Evolutionary conservation across 2,329 filamentous ascomycete species (phyloP), one percentile per base, ranked within the genome.

Genomic region (Ilyonectria mors-panacis): DNA sequence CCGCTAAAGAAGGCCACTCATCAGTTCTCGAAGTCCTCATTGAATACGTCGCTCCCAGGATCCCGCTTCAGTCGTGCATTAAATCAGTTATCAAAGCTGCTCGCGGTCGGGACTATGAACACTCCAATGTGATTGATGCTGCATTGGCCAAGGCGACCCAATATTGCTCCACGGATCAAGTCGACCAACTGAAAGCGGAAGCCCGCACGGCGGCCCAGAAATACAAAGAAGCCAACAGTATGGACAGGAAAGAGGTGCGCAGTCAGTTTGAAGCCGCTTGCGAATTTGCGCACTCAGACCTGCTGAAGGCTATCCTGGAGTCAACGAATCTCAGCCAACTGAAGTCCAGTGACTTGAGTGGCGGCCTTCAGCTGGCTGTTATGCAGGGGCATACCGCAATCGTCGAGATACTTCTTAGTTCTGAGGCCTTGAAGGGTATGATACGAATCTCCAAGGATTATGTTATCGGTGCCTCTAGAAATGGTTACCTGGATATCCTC

Each of bases 91-190:
- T 59, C 4, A 17, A 12, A 2, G 7, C 9, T 26, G 13, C 12
- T 26, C 10, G 5, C 8, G 12, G 21, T 17, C 13, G 17, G 3
- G n/a, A n/a, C 6, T n/a, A 8, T 6, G n/a, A 47, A 48, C 1
- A 5, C 28, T n/a, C 9, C 15, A 13, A 21, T n/a, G 21, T 30
- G 3, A 30, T 9, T 2, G 28, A 48, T 19, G 10, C 28, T n/a
- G 42, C 33, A 1, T 26, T 59, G 9, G 6, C 10, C 6, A 37
- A 39, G 12, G 56, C 56, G 6, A 59, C 48, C 30, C 28, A 12
- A 9, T 26, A 48, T n/a, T 59, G 56, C 19, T 50, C 56, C 5
- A 15, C 42, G 21, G 28, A 37, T n/a, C n/a, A 59, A 37, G 28
- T 26, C 5, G n/a, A 21, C 17, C 13, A 26, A 48, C 30, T 59